These are phyloP conservation scores for Fistulinella cinereoalba DNA, from an alignment of 1,284 basidiomycete species.

Conservation along the genomic window DNA sequence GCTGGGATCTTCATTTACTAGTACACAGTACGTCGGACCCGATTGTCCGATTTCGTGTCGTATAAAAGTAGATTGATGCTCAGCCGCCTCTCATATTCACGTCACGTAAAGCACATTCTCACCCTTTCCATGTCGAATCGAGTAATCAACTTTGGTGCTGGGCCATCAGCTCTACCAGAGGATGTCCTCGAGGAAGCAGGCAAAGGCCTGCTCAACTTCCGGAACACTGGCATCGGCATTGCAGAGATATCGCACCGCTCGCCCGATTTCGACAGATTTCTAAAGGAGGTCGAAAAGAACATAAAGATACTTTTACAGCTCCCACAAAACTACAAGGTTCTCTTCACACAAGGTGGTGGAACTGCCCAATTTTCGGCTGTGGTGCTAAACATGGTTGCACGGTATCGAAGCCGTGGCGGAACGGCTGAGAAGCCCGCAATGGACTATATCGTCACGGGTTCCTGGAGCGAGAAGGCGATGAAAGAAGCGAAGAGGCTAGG, in stretches of 20 bases:
- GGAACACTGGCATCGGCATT: conserved; percentile 87
- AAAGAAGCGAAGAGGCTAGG: conserved; percentile 77
- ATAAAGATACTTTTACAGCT: conserved; percentile 76
- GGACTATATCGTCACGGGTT: conserved; percentile 90
- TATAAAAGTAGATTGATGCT: too few relatives aligned
- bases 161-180: conserved; percentile 85
- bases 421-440: conserved; percentile 56
- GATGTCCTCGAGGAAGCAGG: conserved; percentile 79
- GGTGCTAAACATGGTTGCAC: conserved; percentile 84
- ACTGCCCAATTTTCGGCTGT: conserved; percentile 87
- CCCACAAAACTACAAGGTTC: conserved; percentile 79
- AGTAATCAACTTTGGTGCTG: conserved; percentile 88
- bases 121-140: conserved; percentile 31
- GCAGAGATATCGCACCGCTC: conserved; percentile 94
- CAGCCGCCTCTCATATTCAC: too few relatives aligned
- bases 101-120: not conserved
- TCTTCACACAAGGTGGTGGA: conserved; percentile 93
- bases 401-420: conserved; percentile 69
- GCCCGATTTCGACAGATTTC: conserved; percentile 76
- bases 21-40: too few relatives aligned
- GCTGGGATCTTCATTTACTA: too few relatives aligned
- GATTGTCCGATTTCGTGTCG: too few relatives aligned
- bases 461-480: conserved; percentile 86
- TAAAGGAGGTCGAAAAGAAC: conserved; percentile 65
- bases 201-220: conserved; percentile 81